These are phyloP conservation scores for Podospora anserina DNA, from an alignment of 495 filamentous ascomycete genomes.

Conservation along the genomic window DNA sequence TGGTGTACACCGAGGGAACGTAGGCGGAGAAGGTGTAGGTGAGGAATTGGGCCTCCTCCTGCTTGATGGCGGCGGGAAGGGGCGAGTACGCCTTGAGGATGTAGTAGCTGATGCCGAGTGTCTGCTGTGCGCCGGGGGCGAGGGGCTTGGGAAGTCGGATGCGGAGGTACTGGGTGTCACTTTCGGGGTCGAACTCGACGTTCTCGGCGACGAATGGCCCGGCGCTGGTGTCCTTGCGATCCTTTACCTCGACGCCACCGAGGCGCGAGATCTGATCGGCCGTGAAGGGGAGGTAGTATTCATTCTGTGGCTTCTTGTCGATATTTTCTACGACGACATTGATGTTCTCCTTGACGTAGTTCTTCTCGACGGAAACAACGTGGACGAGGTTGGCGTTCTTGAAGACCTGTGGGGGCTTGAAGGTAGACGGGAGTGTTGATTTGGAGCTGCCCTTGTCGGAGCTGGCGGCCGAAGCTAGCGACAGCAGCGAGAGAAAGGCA, in stretches of 20 bases:
- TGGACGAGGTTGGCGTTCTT: slow-evolving; percentile 89
- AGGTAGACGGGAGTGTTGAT: slow-evolving; percentile 58
- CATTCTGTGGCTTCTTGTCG: slow-evolving; percentile 65
- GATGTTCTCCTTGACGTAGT: slow-evolving; percentile 81
- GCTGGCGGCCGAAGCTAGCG: slow-evolving; percentile 36
- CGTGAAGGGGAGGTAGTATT: slow-evolving; percentile 87
- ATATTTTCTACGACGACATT: slow-evolving; percentile 93
- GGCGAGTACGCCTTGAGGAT: slow-evolving; percentile 70
- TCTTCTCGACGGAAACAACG: slow-evolving; percentile 87
- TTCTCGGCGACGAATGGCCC: slow-evolving; percentile 65
- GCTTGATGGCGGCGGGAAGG: slow-evolving; percentile 74
- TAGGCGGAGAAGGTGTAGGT: slow-evolving; percentile 80
- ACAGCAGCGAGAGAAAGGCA: slow-evolving; percentile 47
- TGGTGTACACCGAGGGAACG: slow-evolving; percentile 73
- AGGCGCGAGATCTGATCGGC: slow-evolving; percentile 67
- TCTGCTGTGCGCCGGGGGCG: slow-evolving; percentile 69
- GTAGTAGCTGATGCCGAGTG: slow-evolving; percentile 80
- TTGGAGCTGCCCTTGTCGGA: slow-evolving; percentile 39
- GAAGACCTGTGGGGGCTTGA: slow-evolving; percentile 86
- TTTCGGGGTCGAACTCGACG: slow-evolving; percentile 60
- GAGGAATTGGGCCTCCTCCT: slow-evolving; percentile 84
- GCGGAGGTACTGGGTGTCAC: slow-evolving; percentile 78
- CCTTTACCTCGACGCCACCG: slow-evolving; percentile 83
- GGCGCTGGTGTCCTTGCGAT: slow-evolving; percentile 73
- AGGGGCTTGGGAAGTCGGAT: slow-evolving; percentile 74